These are phyloP conservation scores for Xanthoconium purpureum DNA, from an alignment of 768 basidiomycete species.

Conservation along the genomic window DNA sequence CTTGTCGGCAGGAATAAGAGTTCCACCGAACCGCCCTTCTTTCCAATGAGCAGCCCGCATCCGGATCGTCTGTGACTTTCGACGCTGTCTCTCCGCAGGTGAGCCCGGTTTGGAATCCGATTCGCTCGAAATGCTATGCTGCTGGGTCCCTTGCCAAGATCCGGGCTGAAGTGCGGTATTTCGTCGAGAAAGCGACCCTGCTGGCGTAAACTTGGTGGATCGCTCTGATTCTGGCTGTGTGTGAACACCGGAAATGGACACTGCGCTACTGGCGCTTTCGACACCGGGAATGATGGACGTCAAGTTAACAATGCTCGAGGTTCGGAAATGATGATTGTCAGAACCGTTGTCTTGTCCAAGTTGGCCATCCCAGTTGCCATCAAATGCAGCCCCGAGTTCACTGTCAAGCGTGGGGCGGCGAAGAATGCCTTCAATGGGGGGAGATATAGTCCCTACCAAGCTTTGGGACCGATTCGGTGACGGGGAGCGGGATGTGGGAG, in stretches of 20 bases:
- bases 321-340: conserved; percentile 45
- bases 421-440: not conserved
- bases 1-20: conserved; percentile 23
- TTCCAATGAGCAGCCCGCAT: conserved; percentile 59
- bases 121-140: conserved; percentile 18
- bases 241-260: conserved; percentile 2
- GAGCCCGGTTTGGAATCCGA: conserved; percentile 22
- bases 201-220: conserved; percentile 1
- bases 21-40: conserved; percentile 49
- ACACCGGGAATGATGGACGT: conserved; percentile 32
- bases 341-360: conserved; percentile 20
- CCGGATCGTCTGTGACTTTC: conserved; percentile 50
- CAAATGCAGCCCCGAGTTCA: conserved; percentile 56
- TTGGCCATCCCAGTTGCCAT: conserved; percentile 19
- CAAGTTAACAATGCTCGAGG: conserved; percentile 55
- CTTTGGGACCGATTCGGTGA: conserved; percentile 17
- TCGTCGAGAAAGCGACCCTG: conserved; percentile 5
- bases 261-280: conserved; percentile 10
- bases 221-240: not conserved
- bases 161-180: conserved; percentile 4
- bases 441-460: conserved; percentile 6
- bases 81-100: conserved; percentile 28
- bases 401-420: conserved; percentile 45
- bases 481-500: conserved; percentile 15
- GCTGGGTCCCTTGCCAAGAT: conserved; percentile 12